Base-by-base conservation (phyloP, 805 yeast species). In the Metschnikowia kunwiensis region DNA sequence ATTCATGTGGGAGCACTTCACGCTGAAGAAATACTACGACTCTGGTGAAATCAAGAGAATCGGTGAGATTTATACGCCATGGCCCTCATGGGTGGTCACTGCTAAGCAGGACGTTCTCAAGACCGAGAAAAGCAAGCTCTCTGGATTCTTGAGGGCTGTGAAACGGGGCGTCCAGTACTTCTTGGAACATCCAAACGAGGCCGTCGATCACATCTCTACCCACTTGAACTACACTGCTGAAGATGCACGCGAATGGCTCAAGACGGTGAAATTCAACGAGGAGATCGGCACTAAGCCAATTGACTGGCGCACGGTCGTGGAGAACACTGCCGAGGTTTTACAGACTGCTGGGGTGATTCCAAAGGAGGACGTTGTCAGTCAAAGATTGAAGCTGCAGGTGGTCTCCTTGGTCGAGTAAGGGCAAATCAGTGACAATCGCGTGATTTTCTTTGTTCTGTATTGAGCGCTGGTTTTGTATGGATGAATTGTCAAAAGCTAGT, bases 1-100 rank as follows among this genome's bases (percentile, higher is more conserved):
- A 2, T 88, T 88, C 60, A 84, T 89, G 95, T 88, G 97, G 97
- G 97, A 88, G 54, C 75, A 84, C 60, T 88, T 88, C 67, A 88
- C 97, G 1, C 78, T 89, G 22, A 88, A 88, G 55, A 78, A 77
- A 56, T 88, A 85, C 64, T 86, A 84, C 58, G 96, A 86, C 53
- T 72, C 64, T 37, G 74, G 77, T 14, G 96, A 87, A 51, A 80
- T 89, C 61, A 86, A 83, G 61, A 68, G 75, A 48, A 79, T 88
- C 42, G 97, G 95, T 11, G 86, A 84, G 47, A 87, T 88, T 39
- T 85, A 83, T 61, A 88, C 97, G 0, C 97, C 97, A 13, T 88
- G 97, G 97, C 91, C 96, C 8, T 84, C 95, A 2, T 88, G 96
- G 96, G 89, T 86, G 11, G 71, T 87, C 32, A 77, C 78, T 14